Evolutionary conservation across 208 protist genomes (phyloP), one percentile per base, ranked within the genome.

Genomic region (Perkinsela sp.): DNA sequence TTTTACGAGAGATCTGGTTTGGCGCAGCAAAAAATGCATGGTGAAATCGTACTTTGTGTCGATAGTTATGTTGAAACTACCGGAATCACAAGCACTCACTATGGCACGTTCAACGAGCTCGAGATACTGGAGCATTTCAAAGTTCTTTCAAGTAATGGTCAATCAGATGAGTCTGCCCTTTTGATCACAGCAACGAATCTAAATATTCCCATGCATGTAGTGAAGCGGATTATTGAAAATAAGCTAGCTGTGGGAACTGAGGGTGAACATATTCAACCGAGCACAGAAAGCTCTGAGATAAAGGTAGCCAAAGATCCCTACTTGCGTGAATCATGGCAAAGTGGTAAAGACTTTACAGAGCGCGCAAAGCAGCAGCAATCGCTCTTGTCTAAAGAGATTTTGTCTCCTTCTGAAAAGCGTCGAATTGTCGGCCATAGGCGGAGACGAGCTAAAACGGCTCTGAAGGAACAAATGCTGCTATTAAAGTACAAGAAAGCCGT

Each of bases 41-140:
- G 87, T 2, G 82, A 92, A 73, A 70, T 92, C 0, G 83, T 89
- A 28, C 16, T 92, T 1, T 78, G 89, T 29, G 81, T 92, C 71
- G 83, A 82, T 48, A 82, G 80, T 1, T 82, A 83, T 6, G 77
- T 40, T 68, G 84, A 90, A 75, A 78, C 40, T n/a, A 57, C 40
- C 22, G 40, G 40, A 57, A 57, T 57, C 40, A 57, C 40, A 6
- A 57, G 13, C 40, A 57, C 40, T 22, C 6, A 57, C 13, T 57
- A 57, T 57, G 40, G 40, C 6, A 22, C 40, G 40, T 57, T 57
- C 22, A 57, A 57, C 40, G 40, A 57, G 40, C 40, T 57, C 40
- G 40, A 57, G 22, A 22, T 57, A n/a, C 13, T 57, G 22, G 13
- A 22, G 22, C 40, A 57, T 6, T 22, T n/a, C 22, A 22, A 22